Base-by-base conservation (phyloP, 805 yeast species). In the Hanseniaspora hatyaiensis region DNA sequence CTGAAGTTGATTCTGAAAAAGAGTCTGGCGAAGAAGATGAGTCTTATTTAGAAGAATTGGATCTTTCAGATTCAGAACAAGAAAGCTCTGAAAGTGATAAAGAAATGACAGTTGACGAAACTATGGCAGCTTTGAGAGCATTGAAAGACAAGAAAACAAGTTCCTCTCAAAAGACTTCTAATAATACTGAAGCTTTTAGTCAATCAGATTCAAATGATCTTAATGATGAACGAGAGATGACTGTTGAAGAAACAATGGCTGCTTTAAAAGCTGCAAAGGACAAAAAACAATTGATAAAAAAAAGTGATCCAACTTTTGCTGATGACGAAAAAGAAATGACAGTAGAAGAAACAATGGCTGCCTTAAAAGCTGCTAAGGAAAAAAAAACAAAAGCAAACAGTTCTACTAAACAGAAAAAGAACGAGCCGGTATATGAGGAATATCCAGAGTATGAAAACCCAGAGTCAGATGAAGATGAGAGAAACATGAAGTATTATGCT, bases 401-500 rank as follows among this genome's bases (percentile, higher is more conserved):
- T n/a, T n/a, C n/a, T n/a, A n/a, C n/a, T n/a, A n/a, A n/a, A n/a
- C n/a, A n/a, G n/a, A n/a, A n/a, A 44, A 48, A 13, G 50, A 40
- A 36, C 49, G 47, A 24, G 38, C 15, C 26, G 34, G 49, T 48
- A 23, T 43, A 52, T 34, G 53, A 52, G 36, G 51, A 50, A 28
- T 52, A 45, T n/a, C 50, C 51, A 33, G 62, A 52, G 51, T 68
- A 69, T 3, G 78, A 77, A 31, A 67, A 68, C 31, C 74, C 72
- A 5, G 63, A 71, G 29, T 57, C 74, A 54, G 40, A 66, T 40
- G 70, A 72, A 52, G 94, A 83, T 54, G 94, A 84, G 51, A 79
- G 75, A 49, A 95, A 88, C 47, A 78, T 83, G 64, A 76, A 73
- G 36, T 85, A 80, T 58, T 88, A 86, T 60, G 88, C 96, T 3